Evolutionary conservation across 2,329 filamentous ascomycete genomes (phyloP).

Genomic region (Aspergillus sp.): DNA sequence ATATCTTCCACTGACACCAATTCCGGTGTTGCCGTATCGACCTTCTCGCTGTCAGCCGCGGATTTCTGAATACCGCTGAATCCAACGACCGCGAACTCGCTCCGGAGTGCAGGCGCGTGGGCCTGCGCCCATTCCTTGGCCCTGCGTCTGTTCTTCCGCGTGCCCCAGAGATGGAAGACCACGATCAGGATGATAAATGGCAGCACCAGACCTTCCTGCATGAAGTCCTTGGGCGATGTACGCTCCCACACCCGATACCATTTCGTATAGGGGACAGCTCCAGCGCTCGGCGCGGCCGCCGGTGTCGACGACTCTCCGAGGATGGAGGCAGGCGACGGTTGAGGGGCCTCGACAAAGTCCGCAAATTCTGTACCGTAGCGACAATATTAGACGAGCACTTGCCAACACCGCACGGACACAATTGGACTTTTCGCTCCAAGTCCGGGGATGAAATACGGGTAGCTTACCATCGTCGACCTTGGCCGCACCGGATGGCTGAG

Average conservation of each 20-base stretch:
- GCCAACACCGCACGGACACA: too few relatives aligned
- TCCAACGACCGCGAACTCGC: slow-evolving; percentile 82
- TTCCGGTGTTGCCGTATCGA: slow-evolving; percentile 32
- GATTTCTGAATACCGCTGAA: slow-evolving; percentile 53
- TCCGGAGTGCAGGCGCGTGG: slow-evolving; percentile 61
- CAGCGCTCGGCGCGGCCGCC: slow-evolving; percentile 38
- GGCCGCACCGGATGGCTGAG: slow-evolving; percentile 21
- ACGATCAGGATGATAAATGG: slow-evolving; percentile 66
- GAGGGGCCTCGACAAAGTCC: slow-evolving; percentile 76
- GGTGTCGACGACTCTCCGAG: slow-evolving; percentile 35
- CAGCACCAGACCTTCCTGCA: slow-evolving; percentile 74
- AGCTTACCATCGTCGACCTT: slow-evolving; percentile 31
- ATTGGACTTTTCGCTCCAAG: background rate
- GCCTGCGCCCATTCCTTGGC: slow-evolving; percentile 72
- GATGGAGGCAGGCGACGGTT: slow-evolving; percentile 49
- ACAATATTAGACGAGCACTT: background rate
- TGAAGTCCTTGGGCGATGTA: slow-evolving; percentile 73
- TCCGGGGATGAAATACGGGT: background rate
- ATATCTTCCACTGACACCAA: slow-evolving; percentile 49
- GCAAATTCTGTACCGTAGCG: slow-evolving; percentile 63
- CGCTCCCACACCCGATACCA: slow-evolving; percentile 98
- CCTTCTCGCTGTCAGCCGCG: slow-evolving; percentile 33
- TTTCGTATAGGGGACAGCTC: slow-evolving; percentile 64
- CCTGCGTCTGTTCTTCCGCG: slow-evolving; percentile 68
- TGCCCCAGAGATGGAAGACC: slow-evolving; percentile 71